Percentiles rank a stretch among this genome's conserved stretches.
Evolutionary conservation across 306 rosid species (phyloP).

Genomic region (Acacia acuminata): DNA sequence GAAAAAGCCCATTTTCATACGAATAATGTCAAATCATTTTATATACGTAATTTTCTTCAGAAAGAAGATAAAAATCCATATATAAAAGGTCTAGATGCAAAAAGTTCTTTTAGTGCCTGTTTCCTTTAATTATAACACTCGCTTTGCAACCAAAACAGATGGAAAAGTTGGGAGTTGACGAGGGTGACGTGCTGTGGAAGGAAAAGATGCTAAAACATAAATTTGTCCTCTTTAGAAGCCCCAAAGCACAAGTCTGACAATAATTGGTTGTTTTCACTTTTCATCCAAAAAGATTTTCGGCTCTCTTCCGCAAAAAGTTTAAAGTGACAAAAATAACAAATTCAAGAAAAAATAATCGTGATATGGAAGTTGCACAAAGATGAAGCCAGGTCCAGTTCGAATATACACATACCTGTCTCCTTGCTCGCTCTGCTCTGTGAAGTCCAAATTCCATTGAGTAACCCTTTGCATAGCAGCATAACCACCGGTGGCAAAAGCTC

Average conservation of each 20-base stretch:
- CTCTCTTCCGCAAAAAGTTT: neutral
- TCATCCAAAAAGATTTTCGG: neutral
- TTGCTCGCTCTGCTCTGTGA: constrained; percentile 89
- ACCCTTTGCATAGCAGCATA: constrained; percentile 99
- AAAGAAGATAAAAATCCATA: neutral
- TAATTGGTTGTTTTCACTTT: neutral
- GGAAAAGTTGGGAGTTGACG: constrained; percentile 3
- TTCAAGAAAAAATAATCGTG: neutral
- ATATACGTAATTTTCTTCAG: neutral
- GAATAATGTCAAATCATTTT: neutral
- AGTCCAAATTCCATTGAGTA: constrained; percentile 97
- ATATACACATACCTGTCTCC: constrained; percentile 71
- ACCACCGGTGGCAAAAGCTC: constrained; percentile 97
- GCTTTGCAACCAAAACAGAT: neutral
- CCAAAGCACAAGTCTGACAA: neutral
- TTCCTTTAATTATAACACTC: neutral
- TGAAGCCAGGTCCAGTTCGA: neutral
- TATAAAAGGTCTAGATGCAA: neutral
- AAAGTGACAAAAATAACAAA: neutral
- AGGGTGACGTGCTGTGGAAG: neutral
- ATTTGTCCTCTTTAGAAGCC: neutral
- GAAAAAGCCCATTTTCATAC: neutral
- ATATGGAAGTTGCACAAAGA: neutral
- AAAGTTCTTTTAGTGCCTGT: neutral
- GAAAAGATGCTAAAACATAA: constrained; percentile 1